Percentiles rank a stretch among this genome's conserved stretches.
These are phyloP conservation scores for Phytophthora tentaculata DNA, from an alignment of 352 stramenopile genomes.

Conservation along the genomic window DNA sequence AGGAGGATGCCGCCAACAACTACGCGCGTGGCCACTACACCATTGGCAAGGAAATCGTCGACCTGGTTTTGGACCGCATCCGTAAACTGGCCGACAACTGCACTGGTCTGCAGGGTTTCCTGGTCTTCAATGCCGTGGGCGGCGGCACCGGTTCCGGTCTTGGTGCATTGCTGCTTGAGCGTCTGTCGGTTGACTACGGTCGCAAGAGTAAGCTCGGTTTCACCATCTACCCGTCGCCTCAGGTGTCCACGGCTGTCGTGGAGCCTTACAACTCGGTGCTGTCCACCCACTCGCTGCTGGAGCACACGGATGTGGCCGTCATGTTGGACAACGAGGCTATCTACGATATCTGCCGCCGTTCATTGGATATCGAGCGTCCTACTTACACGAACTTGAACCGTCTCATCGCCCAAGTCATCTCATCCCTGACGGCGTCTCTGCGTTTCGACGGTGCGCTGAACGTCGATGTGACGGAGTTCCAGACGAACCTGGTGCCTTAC, in stretches of 20 bases:
- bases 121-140: constrained; percentile 98
- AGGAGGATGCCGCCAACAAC: constrained; percentile 96
- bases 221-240: constrained; percentile 96
- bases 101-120: constrained; percentile 98
- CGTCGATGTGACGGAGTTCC: constrained; percentile 99
- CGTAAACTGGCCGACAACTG: constrained; percentile 98
- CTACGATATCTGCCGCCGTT: constrained; percentile 40
- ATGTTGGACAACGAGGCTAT: constrained; percentile 41
- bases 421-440: constrained; percentile 97
- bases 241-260: constrained; percentile 92
- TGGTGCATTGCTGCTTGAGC: constrained; percentile 96
- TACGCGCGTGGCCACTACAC: constrained; percentile 94
- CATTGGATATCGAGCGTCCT: constrained; percentile 94
- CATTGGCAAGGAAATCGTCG: constrained; percentile 97
- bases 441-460: constrained; percentile 99
- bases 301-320: constrained; percentile 95
- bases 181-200: constrained; percentile 97
- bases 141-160: constrained; percentile 98
- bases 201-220: constrained; percentile 99
- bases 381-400: constrained; percentile 99
- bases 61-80: constrained; percentile 97
- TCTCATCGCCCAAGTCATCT: constrained; percentile 98
- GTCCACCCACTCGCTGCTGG: constrained; percentile 95
- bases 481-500: constrained; percentile 97
- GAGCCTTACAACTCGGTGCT: constrained; percentile 99